Conservation (phyloP, 352 stramenopile species). For the Blastocystis hominis region DNA sequence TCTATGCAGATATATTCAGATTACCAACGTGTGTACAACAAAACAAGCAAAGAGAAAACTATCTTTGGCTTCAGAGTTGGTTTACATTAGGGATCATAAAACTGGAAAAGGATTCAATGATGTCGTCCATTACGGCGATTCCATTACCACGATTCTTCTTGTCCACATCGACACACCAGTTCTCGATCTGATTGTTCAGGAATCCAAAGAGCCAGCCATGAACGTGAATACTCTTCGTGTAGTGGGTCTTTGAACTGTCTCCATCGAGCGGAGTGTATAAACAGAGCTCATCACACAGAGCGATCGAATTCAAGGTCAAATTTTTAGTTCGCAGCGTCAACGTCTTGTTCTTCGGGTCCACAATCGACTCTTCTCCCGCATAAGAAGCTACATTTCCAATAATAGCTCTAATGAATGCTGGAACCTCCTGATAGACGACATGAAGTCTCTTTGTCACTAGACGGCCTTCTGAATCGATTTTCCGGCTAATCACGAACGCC, state of each 20-base stretch:
- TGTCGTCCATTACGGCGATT: slow-evolving; percentile 53
- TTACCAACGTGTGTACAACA: too few relatives aligned
- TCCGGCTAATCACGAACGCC: slow-evolving; percentile 26
- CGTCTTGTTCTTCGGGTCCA: slow-evolving; percentile 50
- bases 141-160: slow-evolving; percentile 45
- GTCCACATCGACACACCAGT: slow-evolving; percentile 54
- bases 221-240: slow-evolving; percentile 17
- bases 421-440: slow-evolving; percentile 55
- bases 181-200: slow-evolving; percentile 27
- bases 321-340: slow-evolving; percentile 49
- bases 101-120: slow-evolving; percentile 9
- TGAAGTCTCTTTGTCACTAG: slow-evolving; percentile 49
- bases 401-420: slow-evolving; percentile 45
- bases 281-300: slow-evolving; percentile 33
- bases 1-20: too few relatives aligned
- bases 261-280: neutral
- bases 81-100: neutral
- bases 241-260: neutral
- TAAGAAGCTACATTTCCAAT: slow-evolving; percentile 38
- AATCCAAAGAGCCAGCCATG: slow-evolving; percentile 29
- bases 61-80: neutral
- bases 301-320: neutral
- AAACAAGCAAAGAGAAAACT: too few relatives aligned
- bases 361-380: slow-evolving; percentile 57
- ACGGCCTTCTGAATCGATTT: slow-evolving; percentile 50